Evolutionary conservation across 352 stramenopile genomes (phyloP).

Genomic region (Globisporangium nagaii): DNA sequence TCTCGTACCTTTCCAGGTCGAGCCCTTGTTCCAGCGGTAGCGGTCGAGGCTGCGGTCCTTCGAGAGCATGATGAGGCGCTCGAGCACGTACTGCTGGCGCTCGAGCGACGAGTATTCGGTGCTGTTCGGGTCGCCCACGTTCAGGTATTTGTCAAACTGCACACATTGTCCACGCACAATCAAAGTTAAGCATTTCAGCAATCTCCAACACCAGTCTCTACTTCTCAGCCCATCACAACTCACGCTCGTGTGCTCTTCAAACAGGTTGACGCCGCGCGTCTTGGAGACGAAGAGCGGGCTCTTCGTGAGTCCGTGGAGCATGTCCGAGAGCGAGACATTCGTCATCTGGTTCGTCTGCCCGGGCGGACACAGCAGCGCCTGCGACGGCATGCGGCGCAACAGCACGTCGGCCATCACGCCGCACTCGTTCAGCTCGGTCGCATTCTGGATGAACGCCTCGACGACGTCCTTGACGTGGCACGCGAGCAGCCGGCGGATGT

Average conservation of each 20-base stretch:
- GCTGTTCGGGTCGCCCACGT: slow-evolving; percentile 67
- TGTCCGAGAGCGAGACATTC: slow-evolving; percentile 77
- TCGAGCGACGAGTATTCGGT: slow-evolving; percentile 72
- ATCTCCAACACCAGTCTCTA: neutral
- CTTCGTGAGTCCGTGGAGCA: slow-evolving; percentile 57
- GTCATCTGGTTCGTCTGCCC: slow-evolving; percentile 71
- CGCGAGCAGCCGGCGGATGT: slow-evolving; percentile 71
- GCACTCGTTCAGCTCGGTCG: slow-evolving; percentile 71
- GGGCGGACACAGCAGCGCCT: slow-evolving; percentile 71
- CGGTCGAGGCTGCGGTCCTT: slow-evolving; percentile 82
- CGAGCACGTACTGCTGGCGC: slow-evolving; percentile 78
- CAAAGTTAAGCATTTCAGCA: neutral
- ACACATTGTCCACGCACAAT: slow-evolving; percentile 3
- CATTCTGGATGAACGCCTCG: slow-evolving; percentile 76
- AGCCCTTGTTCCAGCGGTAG: slow-evolving; percentile 80
- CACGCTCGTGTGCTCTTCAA: slow-evolving; percentile 76
- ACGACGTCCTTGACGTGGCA: slow-evolving; percentile 85
- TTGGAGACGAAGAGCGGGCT: slow-evolving; percentile 76
- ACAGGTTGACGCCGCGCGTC: slow-evolving; percentile 66
- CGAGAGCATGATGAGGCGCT: slow-evolving; percentile 81
- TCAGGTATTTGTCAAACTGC: slow-evolving; percentile 85
- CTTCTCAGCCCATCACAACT: slow-evolving; percentile 12
- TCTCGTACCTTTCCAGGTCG: slow-evolving; percentile 62
- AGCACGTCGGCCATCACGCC: slow-evolving; percentile 78
- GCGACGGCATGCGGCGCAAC: slow-evolving; percentile 56